Conservation (phyloP, 371 early-diverging fungal species). For the Syncephalastrum contaminatum region DNA sequence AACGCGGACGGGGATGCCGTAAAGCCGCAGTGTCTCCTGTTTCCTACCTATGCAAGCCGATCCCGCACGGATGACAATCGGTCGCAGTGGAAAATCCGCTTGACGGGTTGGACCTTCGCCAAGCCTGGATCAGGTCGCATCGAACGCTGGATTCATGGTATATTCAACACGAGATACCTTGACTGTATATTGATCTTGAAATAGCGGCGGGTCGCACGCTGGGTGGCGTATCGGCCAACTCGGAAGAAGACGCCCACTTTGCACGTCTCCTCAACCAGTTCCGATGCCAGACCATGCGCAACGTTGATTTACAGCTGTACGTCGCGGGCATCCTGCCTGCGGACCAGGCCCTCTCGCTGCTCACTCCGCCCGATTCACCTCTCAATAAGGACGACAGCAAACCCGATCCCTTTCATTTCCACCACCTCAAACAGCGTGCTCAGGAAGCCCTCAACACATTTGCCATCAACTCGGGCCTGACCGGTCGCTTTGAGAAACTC, state of each 20-base stretch:
- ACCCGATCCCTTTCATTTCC: slow-evolving; percentile 7
- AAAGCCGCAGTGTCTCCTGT: slow-evolving; percentile 40
- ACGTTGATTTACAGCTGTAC: slow-evolving; percentile 16
- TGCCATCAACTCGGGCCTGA: slow-evolving; percentile 28
- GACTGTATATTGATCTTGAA: background rate
- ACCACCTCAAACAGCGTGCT: slow-evolving; percentile 10
- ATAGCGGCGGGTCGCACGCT: slow-evolving; percentile 42
- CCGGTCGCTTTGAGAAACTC: slow-evolving; percentile 36
- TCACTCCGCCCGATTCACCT: background rate
- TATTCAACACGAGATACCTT: background rate
- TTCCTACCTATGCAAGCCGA: slow-evolving; percentile 40
- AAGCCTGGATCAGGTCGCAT: slow-evolving; percentile 36
- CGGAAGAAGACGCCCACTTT: slow-evolving; percentile 44
- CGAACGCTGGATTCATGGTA: slow-evolving; percentile 35
- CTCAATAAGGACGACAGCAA: background rate
- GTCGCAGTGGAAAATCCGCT: slow-evolving; percentile 22
- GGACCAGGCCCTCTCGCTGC: slow-evolving; percentile 1
- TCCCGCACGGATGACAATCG: slow-evolving; percentile 10
- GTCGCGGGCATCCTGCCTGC: slow-evolving; percentile 9
- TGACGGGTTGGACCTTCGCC: slow-evolving; percentile 44
- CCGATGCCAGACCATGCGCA: slow-evolving; percentile 38
- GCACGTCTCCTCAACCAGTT: slow-evolving; percentile 37
- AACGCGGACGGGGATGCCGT: slow-evolving; percentile 12
- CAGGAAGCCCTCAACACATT: slow-evolving; percentile 27
- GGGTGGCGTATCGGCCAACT: slow-evolving; percentile 35